A percentile compares a stretch with the other conserved stretches of the same genome.
Evolutionary conservation across 108 stramenopile genomes (phyloP).

Genomic region (Nitzschia sp.): DNA sequence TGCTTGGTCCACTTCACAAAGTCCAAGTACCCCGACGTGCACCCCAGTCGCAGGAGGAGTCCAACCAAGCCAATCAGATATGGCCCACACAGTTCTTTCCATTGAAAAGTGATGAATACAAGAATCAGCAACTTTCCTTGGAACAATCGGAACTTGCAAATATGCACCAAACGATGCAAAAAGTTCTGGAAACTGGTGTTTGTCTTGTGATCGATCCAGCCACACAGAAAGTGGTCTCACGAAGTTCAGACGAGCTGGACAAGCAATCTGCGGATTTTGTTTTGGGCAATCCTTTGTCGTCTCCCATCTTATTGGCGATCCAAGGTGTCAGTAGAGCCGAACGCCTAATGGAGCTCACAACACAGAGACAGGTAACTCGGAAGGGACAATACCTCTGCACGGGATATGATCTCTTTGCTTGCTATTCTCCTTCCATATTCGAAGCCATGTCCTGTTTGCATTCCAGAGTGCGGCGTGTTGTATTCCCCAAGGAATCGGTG

Average conservation of each 20-base stretch:
- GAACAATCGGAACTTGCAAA: slow-evolving; percentile 20
- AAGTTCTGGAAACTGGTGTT: background rate
- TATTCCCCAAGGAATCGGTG: slow-evolving; percentile 25
- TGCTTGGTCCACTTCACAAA: slow-evolving; percentile 7
- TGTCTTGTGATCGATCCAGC: slow-evolving; percentile 17
- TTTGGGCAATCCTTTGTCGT: slow-evolving; percentile 55
- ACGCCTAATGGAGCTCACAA: slow-evolving; percentile 50
- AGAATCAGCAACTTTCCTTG: slow-evolving; percentile 46
- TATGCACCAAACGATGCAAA: slow-evolving; percentile 48
- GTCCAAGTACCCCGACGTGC: slow-evolving; percentile 51
- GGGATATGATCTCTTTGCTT: slow-evolving; percentile 66
- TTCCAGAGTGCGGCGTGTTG: slow-evolving; percentile 61
- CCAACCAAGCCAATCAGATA: slow-evolving; percentile 50
- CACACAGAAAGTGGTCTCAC: background rate
- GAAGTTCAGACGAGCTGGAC: slow-evolving; percentile 3
- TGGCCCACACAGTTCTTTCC: slow-evolving; percentile 76
- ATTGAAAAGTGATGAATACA: slow-evolving; percentile 53
- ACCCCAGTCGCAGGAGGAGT: slow-evolving; percentile 58
- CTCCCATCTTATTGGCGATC: slow-evolving; percentile 66
- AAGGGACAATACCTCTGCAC: slow-evolving; percentile 73
- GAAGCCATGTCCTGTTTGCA: slow-evolving; percentile 83
- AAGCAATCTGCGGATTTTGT: background rate
- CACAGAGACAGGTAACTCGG: background rate
- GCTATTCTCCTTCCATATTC: slow-evolving; percentile 65
- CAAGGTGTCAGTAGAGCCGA: slow-evolving; percentile 78